Conservation (phyloP, 1,284 basidiomycete species). For the Xerocomus amazonicus region DNA sequence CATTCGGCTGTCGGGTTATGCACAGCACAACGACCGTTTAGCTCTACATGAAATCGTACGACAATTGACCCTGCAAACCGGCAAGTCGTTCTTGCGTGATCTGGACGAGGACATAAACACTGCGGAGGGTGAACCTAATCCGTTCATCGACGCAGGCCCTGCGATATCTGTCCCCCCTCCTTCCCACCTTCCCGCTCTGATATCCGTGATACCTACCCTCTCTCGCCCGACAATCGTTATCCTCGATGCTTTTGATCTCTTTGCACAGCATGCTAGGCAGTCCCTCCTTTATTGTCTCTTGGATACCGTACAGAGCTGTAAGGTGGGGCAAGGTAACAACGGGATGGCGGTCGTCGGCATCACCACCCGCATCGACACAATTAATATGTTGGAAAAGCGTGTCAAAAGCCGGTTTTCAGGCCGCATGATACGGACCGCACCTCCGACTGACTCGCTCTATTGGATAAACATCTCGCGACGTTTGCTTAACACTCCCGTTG, state of each 20-base stretch:
- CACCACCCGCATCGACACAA: conserved; percentile 81
- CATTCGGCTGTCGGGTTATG: conserved; percentile 81
- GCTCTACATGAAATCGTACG: conserved; percentile 92
- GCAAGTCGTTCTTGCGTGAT: conserved; percentile 47
- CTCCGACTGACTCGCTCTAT: conserved; percentile 46
- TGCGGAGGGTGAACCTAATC: conserved; percentile 36
- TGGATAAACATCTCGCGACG: conserved; percentile 51
- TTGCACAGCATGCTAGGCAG: conserved; percentile 84
- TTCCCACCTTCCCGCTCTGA: conserved; percentile 76
- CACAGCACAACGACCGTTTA: conserved; percentile 79
- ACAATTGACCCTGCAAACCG: conserved; percentile 73
- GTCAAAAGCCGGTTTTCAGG: conserved; percentile 96
- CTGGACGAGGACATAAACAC: conserved; percentile 34
- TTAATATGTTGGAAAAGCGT: conserved; percentile 87
- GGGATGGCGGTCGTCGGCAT: conserved; percentile 84
- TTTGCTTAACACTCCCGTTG: conserved; percentile 39
- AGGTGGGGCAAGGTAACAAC: conserved; percentile 48
- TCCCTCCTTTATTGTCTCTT: conserved; percentile 88
- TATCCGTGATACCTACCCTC: conserved; percentile 75
- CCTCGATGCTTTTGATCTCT: conserved; percentile 89
- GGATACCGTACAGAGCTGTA: conserved; percentile 73
- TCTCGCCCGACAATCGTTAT: conserved; percentile 77
- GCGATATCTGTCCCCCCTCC: conserved; percentile 54
- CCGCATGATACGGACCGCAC: conserved; percentile 74
- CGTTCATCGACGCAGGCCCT: conserved; percentile 37